Conservation (phyloP, 2,329 filamentous ascomycete species). For the Emmonsia crescens region DNA sequence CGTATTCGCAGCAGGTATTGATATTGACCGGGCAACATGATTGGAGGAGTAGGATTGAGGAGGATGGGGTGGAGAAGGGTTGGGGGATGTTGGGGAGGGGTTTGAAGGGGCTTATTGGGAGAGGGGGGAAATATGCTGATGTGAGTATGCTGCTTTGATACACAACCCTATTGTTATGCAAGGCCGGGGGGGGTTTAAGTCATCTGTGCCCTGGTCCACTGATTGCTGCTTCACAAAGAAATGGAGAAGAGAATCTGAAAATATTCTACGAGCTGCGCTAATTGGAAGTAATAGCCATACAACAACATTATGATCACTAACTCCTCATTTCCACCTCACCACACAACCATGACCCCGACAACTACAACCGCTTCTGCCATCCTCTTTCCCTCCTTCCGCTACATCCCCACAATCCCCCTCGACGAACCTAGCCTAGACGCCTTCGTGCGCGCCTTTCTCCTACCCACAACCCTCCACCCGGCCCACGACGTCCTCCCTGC, state of each 20-base stretch:
- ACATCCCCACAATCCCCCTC: constrained; percentile 60
- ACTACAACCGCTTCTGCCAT: constrained; percentile 47
- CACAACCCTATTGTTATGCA: background rate
- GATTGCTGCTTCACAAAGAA: background rate
- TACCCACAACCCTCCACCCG: constrained; percentile 25
- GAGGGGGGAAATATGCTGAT: constrained; percentile 56
- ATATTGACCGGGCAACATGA: constrained; percentile 70
- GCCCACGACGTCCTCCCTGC: constrained; percentile 25
- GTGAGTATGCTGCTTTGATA: constrained; percentile 35
- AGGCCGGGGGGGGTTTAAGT: background rate
- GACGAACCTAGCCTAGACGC: constrained; percentile 42
- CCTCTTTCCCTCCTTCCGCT: constrained; percentile 73
- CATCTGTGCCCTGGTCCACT: background rate
- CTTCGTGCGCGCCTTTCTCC: constrained; percentile 36
- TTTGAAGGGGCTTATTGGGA: constrained; percentile 56
- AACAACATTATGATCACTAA: constrained; percentile 70
- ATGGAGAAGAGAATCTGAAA: background rate
- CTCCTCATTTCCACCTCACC: constrained; percentile 49
- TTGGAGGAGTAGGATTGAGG: constrained; percentile 76
- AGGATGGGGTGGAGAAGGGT: constrained; percentile 50
- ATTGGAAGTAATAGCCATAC: constrained; percentile 52
- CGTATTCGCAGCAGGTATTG: constrained; percentile 72
- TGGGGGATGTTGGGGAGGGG: constrained; percentile 48
- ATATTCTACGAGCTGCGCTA: background rate
- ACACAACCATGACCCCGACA: constrained; percentile 37